Evolutionary conservation across 768 basidiomycete genomes (phyloP).

Genomic region (Mycena epipterygia): DNA sequence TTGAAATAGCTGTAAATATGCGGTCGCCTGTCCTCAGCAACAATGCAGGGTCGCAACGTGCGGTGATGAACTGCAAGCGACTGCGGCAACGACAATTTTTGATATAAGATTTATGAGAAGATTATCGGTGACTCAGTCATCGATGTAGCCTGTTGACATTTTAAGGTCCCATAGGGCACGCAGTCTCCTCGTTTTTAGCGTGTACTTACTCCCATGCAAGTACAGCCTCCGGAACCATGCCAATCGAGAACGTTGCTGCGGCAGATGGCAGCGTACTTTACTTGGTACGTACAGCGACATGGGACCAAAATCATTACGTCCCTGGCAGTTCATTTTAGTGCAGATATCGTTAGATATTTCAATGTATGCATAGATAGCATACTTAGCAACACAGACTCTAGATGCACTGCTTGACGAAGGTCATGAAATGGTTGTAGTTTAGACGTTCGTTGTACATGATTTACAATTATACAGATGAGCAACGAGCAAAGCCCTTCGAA

Average conservation of each 20-base stretch:
- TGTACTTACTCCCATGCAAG: no score
- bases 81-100: not conserved
- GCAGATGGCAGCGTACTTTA: no score
- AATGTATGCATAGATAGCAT: not conserved
- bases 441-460: no score
- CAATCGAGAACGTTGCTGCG: no score
- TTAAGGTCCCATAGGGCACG: not conserved
- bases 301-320: not conserved
- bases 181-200: not conserved
- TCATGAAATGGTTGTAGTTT: no score
- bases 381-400: not conserved
- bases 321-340: not conserved
- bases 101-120: not conserved
- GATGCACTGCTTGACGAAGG: no score
- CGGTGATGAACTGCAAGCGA: constrained; percentile 2
- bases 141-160: not conserved
- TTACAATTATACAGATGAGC: not conserved
- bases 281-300: not conserved
- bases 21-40: no score
- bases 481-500: not conserved
- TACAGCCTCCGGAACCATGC: no score
- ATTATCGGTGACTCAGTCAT: not conserved
- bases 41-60: not conserved
- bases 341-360: not conserved
- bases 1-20: no score